Conservation (phyloP, 192 early-diverging fungal species). For the Rhizoclosmatium sp. region DNA sequence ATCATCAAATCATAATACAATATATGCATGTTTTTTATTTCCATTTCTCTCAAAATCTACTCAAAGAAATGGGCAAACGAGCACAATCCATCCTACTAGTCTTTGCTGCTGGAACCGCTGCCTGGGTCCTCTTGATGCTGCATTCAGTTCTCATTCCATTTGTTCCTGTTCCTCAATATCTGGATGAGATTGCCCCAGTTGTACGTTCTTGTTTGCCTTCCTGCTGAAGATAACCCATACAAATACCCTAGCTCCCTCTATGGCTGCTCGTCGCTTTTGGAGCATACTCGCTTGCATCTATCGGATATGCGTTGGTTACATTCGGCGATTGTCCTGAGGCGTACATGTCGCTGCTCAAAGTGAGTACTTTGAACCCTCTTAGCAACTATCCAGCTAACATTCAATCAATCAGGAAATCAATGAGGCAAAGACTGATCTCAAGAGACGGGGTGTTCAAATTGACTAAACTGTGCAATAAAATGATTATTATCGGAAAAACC, state of each 20-base stretch:
- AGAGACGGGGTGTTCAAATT: slow-evolving; percentile 69
- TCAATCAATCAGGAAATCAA: slow-evolving; percentile 74
- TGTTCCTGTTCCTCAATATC: slow-evolving; percentile 17
- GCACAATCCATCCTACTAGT: background rate
- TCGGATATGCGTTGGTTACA: slow-evolving; percentile 85
- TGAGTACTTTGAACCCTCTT: slow-evolving; percentile 37
- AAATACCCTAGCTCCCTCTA: slow-evolving; percentile 69
- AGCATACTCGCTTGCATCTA: slow-evolving; percentile 84
- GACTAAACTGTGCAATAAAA: slow-evolving; percentile 45
- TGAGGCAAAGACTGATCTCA: slow-evolving; percentile 81
- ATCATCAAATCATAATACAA: background rate
- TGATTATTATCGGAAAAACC: background rate
- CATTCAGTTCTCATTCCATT: slow-evolving; percentile 8
- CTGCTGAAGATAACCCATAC: background rate
- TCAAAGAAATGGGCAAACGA: slow-evolving; percentile 16
- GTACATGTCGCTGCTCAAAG: slow-evolving; percentile 78
- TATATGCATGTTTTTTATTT: background rate
- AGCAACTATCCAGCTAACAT: background rate
- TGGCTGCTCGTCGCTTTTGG: slow-evolving; percentile 86
- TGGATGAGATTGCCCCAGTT: slow-evolving; percentile 29
- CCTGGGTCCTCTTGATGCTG: slow-evolving; percentile 16
- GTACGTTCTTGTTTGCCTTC: background rate
- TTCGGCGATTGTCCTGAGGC: slow-evolving; percentile 96
- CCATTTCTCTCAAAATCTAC: background rate
- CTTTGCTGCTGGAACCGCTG: background rate